Evolutionary conservation across 306 rosid species (phyloP).

Genomic region (Macrotyloma uniflorum): DNA sequence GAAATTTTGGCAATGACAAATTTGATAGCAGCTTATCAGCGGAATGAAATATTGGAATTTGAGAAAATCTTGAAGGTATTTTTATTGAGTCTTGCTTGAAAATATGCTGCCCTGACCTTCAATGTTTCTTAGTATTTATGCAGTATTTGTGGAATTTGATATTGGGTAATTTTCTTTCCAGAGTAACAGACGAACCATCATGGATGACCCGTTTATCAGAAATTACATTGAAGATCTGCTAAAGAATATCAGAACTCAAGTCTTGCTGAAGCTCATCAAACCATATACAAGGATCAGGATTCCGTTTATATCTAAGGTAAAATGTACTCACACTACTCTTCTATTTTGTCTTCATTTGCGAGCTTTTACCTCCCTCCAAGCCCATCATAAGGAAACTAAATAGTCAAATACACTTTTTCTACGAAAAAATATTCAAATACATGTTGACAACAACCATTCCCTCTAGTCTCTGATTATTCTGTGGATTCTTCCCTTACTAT

Average conservation of each 20-base stretch:
- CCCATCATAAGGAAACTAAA: neutral
- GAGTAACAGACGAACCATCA: slow-evolving; percentile 89
- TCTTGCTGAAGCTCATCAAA: slow-evolving; percentile 93
- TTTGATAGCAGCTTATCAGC: slow-evolving; percentile 94
- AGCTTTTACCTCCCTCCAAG: no score
- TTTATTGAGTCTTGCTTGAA: slow-evolving; percentile 1
- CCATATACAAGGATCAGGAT: slow-evolving; percentile 96
- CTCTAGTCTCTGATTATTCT: neutral
- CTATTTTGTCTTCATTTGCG: slow-evolving; percentile 19
- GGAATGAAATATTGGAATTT: slow-evolving; percentile 94
- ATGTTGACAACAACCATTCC: neutral
- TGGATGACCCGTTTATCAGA: slow-evolving; percentile 96
- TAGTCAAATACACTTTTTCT: neutral
- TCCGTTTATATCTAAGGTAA: slow-evolving; percentile 95
- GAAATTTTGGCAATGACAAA: slow-evolving; percentile 99
- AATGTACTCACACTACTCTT: neutral
- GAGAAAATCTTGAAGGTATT: slow-evolving; percentile 93
- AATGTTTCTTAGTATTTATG: slow-evolving; percentile 33
- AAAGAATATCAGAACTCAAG: slow-evolving; percentile 97
- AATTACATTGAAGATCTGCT: slow-evolving; percentile 95
- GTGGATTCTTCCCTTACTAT: neutral
- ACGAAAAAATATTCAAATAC: no score
- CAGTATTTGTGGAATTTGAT: slow-evolving; percentile 32
- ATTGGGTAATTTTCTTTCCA: slow-evolving; percentile 38
- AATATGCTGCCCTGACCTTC: neutral